Percentiles rank a stretch among this genome's conserved stretches.
Evolutionary conservation across 257 asterid species (phyloP).

Genomic region (Rehmannia glutinosa): DNA sequence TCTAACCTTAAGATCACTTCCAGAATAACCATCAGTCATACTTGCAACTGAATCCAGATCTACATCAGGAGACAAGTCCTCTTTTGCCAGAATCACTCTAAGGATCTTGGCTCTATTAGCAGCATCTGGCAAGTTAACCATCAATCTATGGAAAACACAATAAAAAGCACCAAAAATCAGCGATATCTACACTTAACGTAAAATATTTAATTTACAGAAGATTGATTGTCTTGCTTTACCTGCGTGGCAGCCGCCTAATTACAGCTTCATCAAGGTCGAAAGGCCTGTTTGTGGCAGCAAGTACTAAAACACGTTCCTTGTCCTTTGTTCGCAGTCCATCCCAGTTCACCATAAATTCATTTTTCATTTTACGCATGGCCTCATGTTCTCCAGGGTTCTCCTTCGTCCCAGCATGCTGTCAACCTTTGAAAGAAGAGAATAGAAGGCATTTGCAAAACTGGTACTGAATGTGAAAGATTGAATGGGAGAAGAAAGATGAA

Average conservation of each 20-base stretch:
- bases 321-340: slow-evolving; percentile 95
- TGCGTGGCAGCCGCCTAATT: slow-evolving; percentile 83
- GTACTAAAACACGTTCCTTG: slow-evolving; percentile 83
- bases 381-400: slow-evolving; percentile 94
- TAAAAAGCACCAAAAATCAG: slow-evolving; percentile 8
- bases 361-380: slow-evolving; percentile 97
- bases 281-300: slow-evolving; percentile 98
- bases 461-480: background rate
- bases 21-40: slow-evolving; percentile 92
- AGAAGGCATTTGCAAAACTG: background rate
- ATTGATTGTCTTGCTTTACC: slow-evolving; percentile 34
- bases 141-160: slow-evolving; percentile 45
- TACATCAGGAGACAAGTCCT: slow-evolving; percentile 74
- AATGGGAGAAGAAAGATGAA: background rate
- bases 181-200: background rate
- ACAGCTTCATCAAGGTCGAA: slow-evolving; percentile 97
- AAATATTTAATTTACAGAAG: background rate
- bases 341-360: slow-evolving; percentile 98
- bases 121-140: slow-evolving; percentile 96
- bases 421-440: slow-evolving; percentile 43
- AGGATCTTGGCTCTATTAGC: slow-evolving; percentile 84
- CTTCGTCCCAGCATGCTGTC: slow-evolving; percentile 96
- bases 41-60: slow-evolving; percentile 79
- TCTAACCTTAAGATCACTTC: slow-evolving; percentile 95
- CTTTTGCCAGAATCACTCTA: slow-evolving; percentile 75